Evolutionary conservation across 2,329 filamentous ascomycete genomes (phyloP).

Genomic region (Aspergillus bombycis): DNA sequence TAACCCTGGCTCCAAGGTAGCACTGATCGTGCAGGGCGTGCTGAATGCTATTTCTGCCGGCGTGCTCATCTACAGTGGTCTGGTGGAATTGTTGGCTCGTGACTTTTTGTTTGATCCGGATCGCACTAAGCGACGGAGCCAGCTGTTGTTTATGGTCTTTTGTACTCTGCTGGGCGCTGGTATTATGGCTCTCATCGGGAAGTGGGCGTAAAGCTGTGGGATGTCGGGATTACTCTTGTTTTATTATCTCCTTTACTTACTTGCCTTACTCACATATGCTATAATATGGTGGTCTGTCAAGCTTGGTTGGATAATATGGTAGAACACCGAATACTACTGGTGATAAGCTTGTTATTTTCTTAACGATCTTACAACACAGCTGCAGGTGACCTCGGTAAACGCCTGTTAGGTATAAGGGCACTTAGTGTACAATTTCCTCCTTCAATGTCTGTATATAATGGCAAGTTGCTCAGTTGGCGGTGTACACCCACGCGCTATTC

Average conservation of each 20-base stretch:
- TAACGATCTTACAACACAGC: too few species aligned
- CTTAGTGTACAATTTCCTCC: too few species aligned
- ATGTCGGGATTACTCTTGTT: slow-evolving; percentile 23
- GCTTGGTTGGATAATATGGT: too few species aligned
- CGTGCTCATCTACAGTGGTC: slow-evolving; percentile 54
- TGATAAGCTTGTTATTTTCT: too few species aligned
- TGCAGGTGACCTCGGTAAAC: too few species aligned
- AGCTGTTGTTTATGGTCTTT: slow-evolving; percentile 48
- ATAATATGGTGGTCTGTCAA: too few species aligned
- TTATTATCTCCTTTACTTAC: background rate
- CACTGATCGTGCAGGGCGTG: slow-evolving; percentile 50
- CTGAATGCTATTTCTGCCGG: slow-evolving; percentile 53
- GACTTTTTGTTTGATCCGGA: slow-evolving; percentile 56
- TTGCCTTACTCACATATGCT: background rate
- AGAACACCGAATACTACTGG: too few species aligned
- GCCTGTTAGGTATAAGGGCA: too few species aligned
- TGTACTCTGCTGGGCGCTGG: slow-evolving; percentile 45
- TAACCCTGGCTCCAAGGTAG: slow-evolving; percentile 44
- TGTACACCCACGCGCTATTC: too few species aligned
- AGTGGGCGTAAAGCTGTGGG: slow-evolving; percentile 61
- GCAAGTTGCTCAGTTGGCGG: too few species aligned
- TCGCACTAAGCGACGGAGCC: slow-evolving; percentile 42
- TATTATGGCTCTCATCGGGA: slow-evolving; percentile 55
- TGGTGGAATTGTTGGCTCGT: slow-evolving; percentile 54
- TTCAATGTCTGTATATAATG: too few species aligned